phyloP scores from a whole-genome alignment of 2,329 filamentous ascomycete species.

The Coniochaeta hoffmannii region DNA sequence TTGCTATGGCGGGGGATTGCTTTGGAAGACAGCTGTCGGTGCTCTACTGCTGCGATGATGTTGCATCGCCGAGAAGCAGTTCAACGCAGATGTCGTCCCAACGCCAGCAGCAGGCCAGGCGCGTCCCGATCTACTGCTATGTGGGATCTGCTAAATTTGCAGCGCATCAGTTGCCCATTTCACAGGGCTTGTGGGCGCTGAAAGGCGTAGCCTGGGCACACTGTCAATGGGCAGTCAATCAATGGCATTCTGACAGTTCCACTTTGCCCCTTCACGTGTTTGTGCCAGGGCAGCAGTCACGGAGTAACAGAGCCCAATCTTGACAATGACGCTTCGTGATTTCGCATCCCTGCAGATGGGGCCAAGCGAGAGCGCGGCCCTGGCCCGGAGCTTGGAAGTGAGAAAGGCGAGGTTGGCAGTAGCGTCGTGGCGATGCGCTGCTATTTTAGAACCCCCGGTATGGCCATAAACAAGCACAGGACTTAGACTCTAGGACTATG shows the following conservation, averaged over 20 bases:
- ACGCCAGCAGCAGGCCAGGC: not conserved
- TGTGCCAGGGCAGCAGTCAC: too few species aligned
- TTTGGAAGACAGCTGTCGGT: not conserved
- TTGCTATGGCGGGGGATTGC: not conserved
- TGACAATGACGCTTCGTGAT: constrained; percentile 2
- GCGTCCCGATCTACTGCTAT: too few species aligned
- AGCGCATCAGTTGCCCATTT: too few species aligned
- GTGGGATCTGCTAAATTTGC: too few species aligned
- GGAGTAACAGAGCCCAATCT: not conserved
- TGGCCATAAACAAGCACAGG: not conserved
- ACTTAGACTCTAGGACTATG: not conserved
- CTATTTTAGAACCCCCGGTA: too few species aligned
- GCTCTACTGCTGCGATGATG: not conserved
- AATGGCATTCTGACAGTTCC: not conserved
- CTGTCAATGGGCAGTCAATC: not conserved
- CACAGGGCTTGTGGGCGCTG: too few species aligned
- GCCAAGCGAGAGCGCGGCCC: not conserved
- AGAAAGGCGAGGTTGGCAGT: not conserved
- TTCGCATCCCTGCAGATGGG: constrained; percentile 1
- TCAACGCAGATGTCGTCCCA: not conserved
- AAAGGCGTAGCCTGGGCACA: too few species aligned
- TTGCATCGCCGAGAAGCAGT: not conserved
- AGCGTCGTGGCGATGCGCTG: not conserved
- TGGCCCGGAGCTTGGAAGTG: not conserved
- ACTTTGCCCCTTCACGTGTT: not conserved